phyloP scores from a whole-genome alignment of 164 flowering plant genomes.

The Malania oleifera region DNA sequence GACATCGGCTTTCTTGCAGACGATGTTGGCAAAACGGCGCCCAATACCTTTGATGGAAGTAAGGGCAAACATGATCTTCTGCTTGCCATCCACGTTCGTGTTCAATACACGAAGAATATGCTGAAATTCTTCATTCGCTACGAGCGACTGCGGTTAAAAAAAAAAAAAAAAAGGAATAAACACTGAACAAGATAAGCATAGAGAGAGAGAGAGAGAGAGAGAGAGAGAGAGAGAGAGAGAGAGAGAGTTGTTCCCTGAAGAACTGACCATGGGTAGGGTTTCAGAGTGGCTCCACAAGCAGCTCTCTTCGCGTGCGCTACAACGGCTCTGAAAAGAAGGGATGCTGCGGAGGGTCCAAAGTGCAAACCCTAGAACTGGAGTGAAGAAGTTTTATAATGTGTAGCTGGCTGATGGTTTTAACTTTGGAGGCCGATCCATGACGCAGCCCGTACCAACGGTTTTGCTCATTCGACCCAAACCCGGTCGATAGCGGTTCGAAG shows the following conservation, averaged over 20 bases:
- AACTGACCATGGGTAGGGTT: background rate
- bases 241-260: background rate
- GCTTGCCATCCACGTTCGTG: constrained; percentile 84
- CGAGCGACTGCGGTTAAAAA: constrained; percentile 44
- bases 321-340: no score
- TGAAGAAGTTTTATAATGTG: no score
- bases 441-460: no score
- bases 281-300: background rate
- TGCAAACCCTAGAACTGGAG: no score
- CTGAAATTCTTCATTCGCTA: constrained; percentile 70
- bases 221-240: no score
- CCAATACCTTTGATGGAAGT: constrained; percentile 84
- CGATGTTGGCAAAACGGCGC: constrained; percentile 70
- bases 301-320: no score
- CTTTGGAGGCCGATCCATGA: no score
- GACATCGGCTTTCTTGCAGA: constrained; percentile 79
- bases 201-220: background rate
- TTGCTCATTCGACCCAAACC: no score
- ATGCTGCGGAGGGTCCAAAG: no score
- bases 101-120: constrained; percentile 79
- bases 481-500: no score
- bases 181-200: background rate
- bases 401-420: no score
- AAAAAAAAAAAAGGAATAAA: background rate
- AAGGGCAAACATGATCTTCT: constrained; percentile 79